Base-by-base conservation (phyloP, 495 filamentous ascomycete species). In the Penicillium robsamsonii region DNA sequence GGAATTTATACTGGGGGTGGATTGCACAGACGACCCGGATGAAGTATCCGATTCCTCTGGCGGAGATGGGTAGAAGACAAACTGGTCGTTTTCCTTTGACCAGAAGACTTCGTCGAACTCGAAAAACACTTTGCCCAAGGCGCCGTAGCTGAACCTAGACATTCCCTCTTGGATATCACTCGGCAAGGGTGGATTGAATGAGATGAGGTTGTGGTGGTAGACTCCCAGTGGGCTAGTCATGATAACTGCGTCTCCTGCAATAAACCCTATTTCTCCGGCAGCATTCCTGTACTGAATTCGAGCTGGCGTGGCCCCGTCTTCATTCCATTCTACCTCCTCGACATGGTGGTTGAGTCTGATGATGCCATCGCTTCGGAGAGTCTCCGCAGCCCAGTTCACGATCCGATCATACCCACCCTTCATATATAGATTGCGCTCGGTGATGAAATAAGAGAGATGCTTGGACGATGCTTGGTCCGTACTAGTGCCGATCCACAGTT, bases 381-480 rank as follows among this genome's bases (percentile, higher is more conserved):
- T 38, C 38, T 57, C 41, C 17, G 60, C 60, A 15, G 51, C 60
- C 63, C 63, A 66, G 44, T 66, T 50, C n/a, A 66, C 63, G n/a
- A 66, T 63, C 35, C 46, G 57, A 40, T 66, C 63, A 37, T 66
- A 66, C 10, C 63, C 63, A 27, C 63, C 63, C 41, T 66, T 63
- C 63, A 66, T 66, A 38, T 66, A 66, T 6, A 66, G 50, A 50
- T 66, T 66, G 13, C 63, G 63, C 54, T 66, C 63, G 3, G 63
- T 66, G 5, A 66, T 63, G 25, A 66, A 66, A 30, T 66, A 66
- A 24, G 56, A 57, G 29, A 66, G 50, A 49, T 66, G 60, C 29
- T 63, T 63, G n/a, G 57, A 63, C n/a, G 63, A 66, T 43, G 63
- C 63, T 45, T 57, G 40, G 3, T 57, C 51, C 25, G 57, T 66